Conservation (phyloP, 2,329 filamentous ascomycete species). For the Phialophora chinensis region DNA sequence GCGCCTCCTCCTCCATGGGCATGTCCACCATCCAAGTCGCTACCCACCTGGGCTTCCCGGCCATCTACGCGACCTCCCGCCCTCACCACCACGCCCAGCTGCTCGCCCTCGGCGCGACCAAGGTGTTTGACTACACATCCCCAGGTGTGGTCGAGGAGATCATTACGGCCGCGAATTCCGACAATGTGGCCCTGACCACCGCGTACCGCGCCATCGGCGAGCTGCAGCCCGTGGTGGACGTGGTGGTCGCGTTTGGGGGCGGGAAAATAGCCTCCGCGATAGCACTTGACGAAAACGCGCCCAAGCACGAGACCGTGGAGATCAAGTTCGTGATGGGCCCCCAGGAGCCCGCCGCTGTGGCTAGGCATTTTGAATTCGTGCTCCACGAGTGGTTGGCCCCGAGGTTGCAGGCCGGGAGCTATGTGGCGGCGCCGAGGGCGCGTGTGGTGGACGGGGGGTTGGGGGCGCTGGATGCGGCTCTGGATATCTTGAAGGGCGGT, state of each 20-base stretch:
- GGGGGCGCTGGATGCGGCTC: conserved; percentile 9
- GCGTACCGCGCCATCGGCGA: conserved; percentile 42
- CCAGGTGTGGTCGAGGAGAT: conserved; percentile 44
- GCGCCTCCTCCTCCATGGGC: conserved; percentile 51
- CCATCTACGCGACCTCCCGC: conserved; percentile 50
- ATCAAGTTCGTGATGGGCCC: conserved; percentile 22
- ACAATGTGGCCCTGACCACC: conserved; percentile 30
- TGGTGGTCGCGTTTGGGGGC: conserved; percentile 32
- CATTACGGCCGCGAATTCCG: conserved; percentile 37
- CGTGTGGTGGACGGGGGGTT: conserved; percentile 11
- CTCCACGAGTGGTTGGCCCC: conserved; percentile 22
- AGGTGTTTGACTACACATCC: conserved; percentile 50
- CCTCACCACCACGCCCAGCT: conserved; percentile 49
- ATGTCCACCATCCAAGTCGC: conserved; percentile 50
- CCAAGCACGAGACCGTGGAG: conserved; percentile 35
- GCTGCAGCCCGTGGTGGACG: conserved; percentile 49
- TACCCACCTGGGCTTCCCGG: conserved; percentile 46
- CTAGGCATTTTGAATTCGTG: conserved; percentile 7
- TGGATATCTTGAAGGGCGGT: conserved; percentile 24
- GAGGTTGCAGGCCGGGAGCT: conserved; percentile 15
- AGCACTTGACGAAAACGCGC: conserved; percentile 17
- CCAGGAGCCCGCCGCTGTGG: not conserved
- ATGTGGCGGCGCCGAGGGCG: conserved; percentile 11
- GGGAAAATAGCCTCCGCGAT: conserved; percentile 34
- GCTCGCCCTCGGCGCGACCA: conserved; percentile 46